Evolutionary conservation across 2,329 filamentous ascomycete species (phyloP).

Genomic region (Fusarium luffae): DNA sequence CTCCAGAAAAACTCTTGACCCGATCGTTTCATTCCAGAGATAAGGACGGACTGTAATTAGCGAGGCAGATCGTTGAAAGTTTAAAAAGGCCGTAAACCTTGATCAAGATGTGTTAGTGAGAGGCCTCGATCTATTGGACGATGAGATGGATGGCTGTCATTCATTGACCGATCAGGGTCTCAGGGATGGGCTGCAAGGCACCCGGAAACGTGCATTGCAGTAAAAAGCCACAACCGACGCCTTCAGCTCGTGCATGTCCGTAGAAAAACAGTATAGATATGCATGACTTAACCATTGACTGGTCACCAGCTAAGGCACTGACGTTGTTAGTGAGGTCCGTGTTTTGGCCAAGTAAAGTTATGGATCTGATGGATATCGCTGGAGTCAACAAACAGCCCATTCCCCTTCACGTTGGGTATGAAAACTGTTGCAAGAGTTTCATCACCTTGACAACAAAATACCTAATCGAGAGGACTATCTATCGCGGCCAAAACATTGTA

Average conservation of each 20-base stretch:
- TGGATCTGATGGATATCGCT: slow-evolving; percentile 11
- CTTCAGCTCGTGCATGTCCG: slow-evolving; percentile 7
- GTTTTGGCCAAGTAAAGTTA: slow-evolving; percentile 10
- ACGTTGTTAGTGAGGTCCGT: neutral
- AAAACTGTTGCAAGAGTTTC: slow-evolving; percentile 2
- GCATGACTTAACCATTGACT: slow-evolving; percentile 3
- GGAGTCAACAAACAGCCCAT: neutral
- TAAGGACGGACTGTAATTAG: slow-evolving; percentile 15
- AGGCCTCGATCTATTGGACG: slow-evolving; percentile 10
- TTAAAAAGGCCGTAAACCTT: slow-evolving; percentile 14
- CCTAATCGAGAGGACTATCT: neutral
- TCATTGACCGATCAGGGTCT: slow-evolving; percentile 9
- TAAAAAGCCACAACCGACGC: slow-evolving; percentile 38
- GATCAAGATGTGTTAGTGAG: neutral
- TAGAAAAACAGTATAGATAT: neutral
- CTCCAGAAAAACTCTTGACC: slow-evolving; percentile 7
- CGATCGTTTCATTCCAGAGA: slow-evolving; percentile 28
- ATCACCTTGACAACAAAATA: slow-evolving; percentile 34
- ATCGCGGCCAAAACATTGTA: slow-evolving; percentile 13
- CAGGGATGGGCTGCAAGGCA: slow-evolving; percentile 26
- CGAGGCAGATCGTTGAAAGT: slow-evolving; percentile 21
- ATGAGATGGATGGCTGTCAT: slow-evolving; percentile 2
- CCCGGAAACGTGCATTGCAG: slow-evolving; percentile 34
- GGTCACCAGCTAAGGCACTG: neutral
- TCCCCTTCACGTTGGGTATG: slow-evolving; percentile 3